phyloP scores from a whole-genome alignment of 2,329 filamentous ascomycete species.

The Trichoderma hamatum region DNA sequence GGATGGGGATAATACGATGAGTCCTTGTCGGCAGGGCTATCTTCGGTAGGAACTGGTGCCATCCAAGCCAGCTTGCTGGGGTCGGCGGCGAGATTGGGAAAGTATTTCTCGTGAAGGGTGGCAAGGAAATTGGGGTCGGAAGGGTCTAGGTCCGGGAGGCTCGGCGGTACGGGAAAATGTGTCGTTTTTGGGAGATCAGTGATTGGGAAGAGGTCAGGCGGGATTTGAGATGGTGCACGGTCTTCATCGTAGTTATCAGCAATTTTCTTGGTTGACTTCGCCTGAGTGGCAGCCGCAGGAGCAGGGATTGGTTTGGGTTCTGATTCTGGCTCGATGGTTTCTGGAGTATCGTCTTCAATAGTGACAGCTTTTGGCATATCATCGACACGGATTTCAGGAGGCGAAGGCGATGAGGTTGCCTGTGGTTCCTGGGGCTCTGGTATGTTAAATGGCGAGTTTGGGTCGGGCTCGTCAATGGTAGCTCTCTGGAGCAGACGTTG shows the following conservation, averaged over 20 bases:
- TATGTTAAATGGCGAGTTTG: slow-evolving; percentile 49
- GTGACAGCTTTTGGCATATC: slow-evolving; percentile 35
- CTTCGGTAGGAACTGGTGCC: slow-evolving; percentile 67
- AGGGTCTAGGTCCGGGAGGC: slow-evolving; percentile 76
- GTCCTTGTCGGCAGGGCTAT: slow-evolving; percentile 66
- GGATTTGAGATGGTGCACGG: slow-evolving; percentile 45
- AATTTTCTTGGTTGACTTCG: slow-evolving; percentile 35
- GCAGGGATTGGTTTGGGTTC: neutral
- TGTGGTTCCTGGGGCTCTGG: slow-evolving; percentile 30
- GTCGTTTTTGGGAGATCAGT: slow-evolving; percentile 47
- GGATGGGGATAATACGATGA: slow-evolving; percentile 83
- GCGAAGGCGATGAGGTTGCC: neutral
- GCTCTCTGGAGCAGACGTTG: slow-evolving; percentile 76
- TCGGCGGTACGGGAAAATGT: slow-evolving; percentile 64
- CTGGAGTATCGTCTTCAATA: slow-evolving; percentile 15
- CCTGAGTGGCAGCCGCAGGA: slow-evolving; percentile 1
- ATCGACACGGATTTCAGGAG: slow-evolving; percentile 43
- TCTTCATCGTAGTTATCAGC: slow-evolving; percentile 47
- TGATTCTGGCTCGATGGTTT: slow-evolving; percentile 14
- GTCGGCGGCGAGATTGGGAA: slow-evolving; percentile 82
- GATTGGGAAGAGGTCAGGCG: slow-evolving; percentile 48
- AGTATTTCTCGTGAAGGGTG: slow-evolving; percentile 89
- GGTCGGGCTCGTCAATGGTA: slow-evolving; percentile 67
- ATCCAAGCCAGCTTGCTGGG: slow-evolving; percentile 90
- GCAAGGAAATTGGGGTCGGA: slow-evolving; percentile 79